phyloP scores from a whole-genome alignment of 345 rosid genomes.

The Garcia nutans region DNA sequence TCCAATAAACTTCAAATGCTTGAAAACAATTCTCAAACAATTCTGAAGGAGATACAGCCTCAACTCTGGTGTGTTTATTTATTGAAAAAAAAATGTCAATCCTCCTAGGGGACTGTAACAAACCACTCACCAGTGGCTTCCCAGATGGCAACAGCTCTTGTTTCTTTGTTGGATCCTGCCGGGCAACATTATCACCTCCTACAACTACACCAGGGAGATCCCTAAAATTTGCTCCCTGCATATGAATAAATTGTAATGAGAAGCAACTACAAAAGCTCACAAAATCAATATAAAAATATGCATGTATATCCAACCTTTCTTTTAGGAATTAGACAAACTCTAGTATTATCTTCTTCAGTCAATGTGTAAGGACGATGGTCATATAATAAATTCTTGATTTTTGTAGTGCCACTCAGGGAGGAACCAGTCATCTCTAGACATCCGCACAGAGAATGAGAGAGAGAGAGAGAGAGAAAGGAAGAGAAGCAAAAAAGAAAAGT shows the following conservation, averaged over 20 bases:
- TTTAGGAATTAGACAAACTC: conserved; percentile 87
- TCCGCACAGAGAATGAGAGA: neutral
- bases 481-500: neutral
- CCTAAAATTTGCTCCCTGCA: conserved; percentile 90
- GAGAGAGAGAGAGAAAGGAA: neutral
- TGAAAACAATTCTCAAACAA: neutral
- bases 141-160: conserved; percentile 71
- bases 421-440: conserved; percentile 64
- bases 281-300: neutral
- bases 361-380: conserved; percentile 66
- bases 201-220: conserved; percentile 84
- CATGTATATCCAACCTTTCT: conserved; percentile 52
- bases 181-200: conserved; percentile 60
- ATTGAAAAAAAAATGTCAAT: neutral
- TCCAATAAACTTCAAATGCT: too few species aligned
- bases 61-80: neutral
- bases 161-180: conserved; percentile 52
- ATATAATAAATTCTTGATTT: conserved; percentile 38
- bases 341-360: conserved; percentile 48
- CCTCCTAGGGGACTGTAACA: neutral
- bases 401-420: conserved; percentile 25
- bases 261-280: conserved; percentile 7
- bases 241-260: conserved; percentile 20
- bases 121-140: conserved; percentile 62
- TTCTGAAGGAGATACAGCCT: neutral